A percentile compares a stretch with the other conserved stretches of the same genome.
phyloP scores from a whole-genome alignment of 2,329 filamentous ascomycete genomes.

The Triangularia verruculosa region DNA sequence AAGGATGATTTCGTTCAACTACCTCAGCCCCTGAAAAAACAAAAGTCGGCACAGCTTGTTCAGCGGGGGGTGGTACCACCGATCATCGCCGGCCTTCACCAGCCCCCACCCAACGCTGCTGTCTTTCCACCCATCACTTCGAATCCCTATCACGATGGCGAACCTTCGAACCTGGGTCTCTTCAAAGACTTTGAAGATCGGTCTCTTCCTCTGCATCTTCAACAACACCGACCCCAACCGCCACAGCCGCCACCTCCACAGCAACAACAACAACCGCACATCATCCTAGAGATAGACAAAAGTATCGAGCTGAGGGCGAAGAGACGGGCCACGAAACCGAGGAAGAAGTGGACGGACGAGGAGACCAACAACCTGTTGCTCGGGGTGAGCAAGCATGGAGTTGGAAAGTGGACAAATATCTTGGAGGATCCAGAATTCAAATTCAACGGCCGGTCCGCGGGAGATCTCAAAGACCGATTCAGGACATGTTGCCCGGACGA shows the following conservation, averaged over 20 bases:
- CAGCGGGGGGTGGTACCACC: constrained; percentile 54
- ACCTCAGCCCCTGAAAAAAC: constrained; percentile 63
- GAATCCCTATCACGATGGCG: constrained; percentile 50
- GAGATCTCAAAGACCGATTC: constrained; percentile 64
- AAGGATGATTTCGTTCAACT: constrained; percentile 64
- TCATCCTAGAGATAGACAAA: constrained; percentile 3
- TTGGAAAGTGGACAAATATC: constrained; percentile 65
- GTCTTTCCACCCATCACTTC: constrained; percentile 64
- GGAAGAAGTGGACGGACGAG: constrained; percentile 63
- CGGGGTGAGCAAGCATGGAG: constrained; percentile 60
- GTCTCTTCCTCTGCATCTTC: background rate
- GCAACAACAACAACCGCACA: background rate
- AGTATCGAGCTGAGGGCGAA: constrained; percentile 40
- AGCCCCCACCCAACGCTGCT: constrained; percentile 58
- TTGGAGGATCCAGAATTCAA: constrained; percentile 58
- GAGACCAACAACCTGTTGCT: constrained; percentile 62
- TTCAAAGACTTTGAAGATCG: constrained; percentile 38
- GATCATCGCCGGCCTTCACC: constrained; percentile 62
- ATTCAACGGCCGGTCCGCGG: constrained; percentile 60
- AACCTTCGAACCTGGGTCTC: constrained; percentile 39
- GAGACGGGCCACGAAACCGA: constrained; percentile 54
- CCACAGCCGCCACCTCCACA: background rate
- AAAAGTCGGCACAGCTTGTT: constrained; percentile 56
- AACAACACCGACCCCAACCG: background rate
- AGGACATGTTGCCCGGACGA: constrained; percentile 64